Conservation (phyloP, 148 eudicot genomes). For the Gaultheria prostrata region DNA sequence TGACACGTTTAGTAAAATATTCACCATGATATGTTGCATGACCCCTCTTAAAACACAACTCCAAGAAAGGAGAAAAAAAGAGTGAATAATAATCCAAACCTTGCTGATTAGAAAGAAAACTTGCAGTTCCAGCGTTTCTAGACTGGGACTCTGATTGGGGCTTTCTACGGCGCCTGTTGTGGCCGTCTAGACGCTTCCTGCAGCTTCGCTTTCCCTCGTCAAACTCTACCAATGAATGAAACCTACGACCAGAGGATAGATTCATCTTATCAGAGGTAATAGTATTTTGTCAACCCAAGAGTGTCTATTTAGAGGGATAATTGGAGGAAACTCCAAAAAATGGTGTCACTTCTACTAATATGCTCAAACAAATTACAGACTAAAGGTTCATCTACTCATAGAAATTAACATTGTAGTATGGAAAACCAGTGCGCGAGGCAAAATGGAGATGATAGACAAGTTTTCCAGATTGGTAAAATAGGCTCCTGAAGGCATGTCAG, state of each 20-base stretch:
- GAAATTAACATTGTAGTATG: not conserved
- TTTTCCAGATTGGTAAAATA: constrained; percentile 1
- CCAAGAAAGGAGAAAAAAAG: not conserved
- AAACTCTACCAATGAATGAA: constrained; percentile 68
- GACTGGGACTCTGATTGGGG: constrained; percentile 69
- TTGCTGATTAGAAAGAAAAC: constrained; percentile 42
- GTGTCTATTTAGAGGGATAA: not conserved
- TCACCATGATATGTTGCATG: not conserved
- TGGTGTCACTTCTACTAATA: not conserved
- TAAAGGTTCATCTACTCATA: not conserved
- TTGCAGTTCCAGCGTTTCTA: constrained; percentile 31
- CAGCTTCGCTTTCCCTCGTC: constrained; percentile 74
- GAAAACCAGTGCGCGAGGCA: not conserved
- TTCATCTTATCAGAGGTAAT: not conserved
- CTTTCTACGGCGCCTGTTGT: constrained; percentile 65
- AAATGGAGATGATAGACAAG: not conserved
- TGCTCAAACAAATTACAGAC: not conserved
- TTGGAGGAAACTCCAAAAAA: not conserved
- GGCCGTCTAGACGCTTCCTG: constrained; percentile 69
- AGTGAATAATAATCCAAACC: constrained; percentile 38
- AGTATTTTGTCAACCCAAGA: not conserved
- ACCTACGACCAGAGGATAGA: constrained; percentile 39
- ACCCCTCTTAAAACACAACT: not conserved
- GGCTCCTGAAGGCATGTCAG: not conserved
- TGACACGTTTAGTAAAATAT: not conserved